Evolutionary conservation across 164 flowering plant genomes (phyloP).

Genomic region (Santalum album): DNA sequence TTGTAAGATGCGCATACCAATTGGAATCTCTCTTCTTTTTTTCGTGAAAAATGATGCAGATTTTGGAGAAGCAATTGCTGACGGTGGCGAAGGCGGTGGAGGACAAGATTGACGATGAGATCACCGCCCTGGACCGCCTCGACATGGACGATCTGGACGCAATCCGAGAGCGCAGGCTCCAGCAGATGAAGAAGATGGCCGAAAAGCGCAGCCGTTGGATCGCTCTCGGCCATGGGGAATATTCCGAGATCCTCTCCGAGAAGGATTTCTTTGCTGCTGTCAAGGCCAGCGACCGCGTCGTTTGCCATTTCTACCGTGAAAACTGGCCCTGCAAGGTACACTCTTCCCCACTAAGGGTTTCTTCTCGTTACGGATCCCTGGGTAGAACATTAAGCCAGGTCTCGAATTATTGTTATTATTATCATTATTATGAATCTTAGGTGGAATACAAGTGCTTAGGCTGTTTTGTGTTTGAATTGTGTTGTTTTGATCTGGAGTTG

Average conservation of each 20-base stretch:
- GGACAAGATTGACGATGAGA: constrained; percentile 88
- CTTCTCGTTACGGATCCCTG: too few species aligned
- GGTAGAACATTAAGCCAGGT: too few species aligned
- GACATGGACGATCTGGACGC: constrained; percentile 82
- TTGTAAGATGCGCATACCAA: background rate
- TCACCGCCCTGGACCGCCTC: constrained; percentile 66
- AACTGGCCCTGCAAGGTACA: constrained; percentile 99
- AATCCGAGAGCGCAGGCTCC: constrained; percentile 72
- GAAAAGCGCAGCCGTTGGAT: constrained; percentile 86
- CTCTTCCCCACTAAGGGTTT: background rate
- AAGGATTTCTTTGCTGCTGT: constrained; percentile 85
- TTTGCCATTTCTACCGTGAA: constrained; percentile 96
- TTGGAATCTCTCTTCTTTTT: background rate
- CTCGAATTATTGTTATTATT: too few species aligned
- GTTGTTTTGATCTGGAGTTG: too few species aligned
- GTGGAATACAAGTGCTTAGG: too few species aligned
- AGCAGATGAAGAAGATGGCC: constrained; percentile 97
- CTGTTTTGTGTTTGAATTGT: too few species aligned
- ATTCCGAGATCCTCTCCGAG: constrained; percentile 73
- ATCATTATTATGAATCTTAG: too few species aligned
- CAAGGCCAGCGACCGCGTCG: constrained; percentile 94
- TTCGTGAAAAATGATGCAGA: constrained; percentile 23
- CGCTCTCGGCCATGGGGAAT: constrained; percentile 91
- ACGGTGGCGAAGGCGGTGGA: constrained; percentile 90
- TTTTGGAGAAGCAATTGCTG: constrained; percentile 75